These are phyloP conservation scores for Ophiosphaerella narmari DNA, from an alignment of 2,329 filamentous ascomycete genomes.

Conservation along the genomic window DNA sequence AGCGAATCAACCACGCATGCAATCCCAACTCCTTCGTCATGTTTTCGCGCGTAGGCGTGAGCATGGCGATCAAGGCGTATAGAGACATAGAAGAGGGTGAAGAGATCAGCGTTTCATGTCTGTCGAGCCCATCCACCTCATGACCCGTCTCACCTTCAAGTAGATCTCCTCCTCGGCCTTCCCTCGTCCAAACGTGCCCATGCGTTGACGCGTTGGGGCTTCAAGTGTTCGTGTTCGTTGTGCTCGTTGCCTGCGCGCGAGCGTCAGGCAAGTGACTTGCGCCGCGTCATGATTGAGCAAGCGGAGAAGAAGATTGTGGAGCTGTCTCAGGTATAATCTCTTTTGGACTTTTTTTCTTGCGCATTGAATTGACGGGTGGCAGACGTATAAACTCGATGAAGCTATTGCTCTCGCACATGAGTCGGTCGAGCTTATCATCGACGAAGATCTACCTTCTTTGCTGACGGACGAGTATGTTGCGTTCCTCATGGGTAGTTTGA, in stretches of 20 bases:
- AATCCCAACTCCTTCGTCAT: conserved; percentile 29
- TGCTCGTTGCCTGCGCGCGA: conserved; percentile 8
- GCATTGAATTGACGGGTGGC: too few species aligned
- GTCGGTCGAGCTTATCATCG: conserved; percentile 11
- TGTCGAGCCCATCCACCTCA: not conserved
- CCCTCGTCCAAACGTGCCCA: conserved; percentile 9
- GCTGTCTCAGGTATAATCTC: too few species aligned
- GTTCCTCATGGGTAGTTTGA: too few species aligned
- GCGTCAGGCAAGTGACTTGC: conserved; percentile 17
- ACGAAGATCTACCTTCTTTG: conserved; percentile 12
- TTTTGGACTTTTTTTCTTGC: too few species aligned
- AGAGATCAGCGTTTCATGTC: conserved; percentile 30
- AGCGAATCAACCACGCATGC: conserved; percentile 33
- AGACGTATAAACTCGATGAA: not conserved
- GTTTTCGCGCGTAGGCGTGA: conserved; percentile 26
- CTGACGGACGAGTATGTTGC: conserved; percentile 12
- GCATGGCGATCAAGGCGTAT: conserved; percentile 28
- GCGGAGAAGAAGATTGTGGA: conserved; percentile 8
- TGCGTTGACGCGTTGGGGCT: conserved; percentile 25
- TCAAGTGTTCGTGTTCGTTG: conserved; percentile 28
- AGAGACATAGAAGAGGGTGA: conserved; percentile 26
- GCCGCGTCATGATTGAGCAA: conserved; percentile 16
- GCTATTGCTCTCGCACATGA: conserved; percentile 17
- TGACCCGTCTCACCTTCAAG: not conserved
- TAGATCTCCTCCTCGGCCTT: conserved; percentile 23